A percentile compares a stretch with the other conserved stretches of the same genome.
These are phyloP conservation scores for Apiospora aurea DNA, from an alignment of 2,329 filamentous ascomycete genomes.

Conservation along the genomic window DNA sequence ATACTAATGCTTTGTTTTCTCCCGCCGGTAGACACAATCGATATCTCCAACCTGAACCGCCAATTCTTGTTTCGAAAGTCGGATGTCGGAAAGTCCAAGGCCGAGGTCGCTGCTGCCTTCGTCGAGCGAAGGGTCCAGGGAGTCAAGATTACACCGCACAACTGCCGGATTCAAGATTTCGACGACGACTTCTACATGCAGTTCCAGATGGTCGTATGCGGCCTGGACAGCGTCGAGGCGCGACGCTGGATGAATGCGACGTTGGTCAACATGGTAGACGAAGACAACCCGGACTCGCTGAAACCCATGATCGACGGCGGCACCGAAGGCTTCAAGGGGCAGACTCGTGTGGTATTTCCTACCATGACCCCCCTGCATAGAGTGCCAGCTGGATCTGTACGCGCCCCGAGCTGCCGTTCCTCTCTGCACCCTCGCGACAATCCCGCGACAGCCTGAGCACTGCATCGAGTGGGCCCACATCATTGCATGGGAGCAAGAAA, in stretches of 20 bases:
- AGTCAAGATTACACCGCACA: conserved; percentile 92
- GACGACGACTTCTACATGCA: conserved; percentile 97
- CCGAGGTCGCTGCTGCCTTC: conserved; percentile 89
- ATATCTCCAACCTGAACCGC: conserved; percentile 96
- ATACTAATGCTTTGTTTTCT: conserved; percentile 31
- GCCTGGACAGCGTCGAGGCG: conserved; percentile 95
- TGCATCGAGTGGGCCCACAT: conserved; percentile 99
- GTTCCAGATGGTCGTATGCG: conserved; percentile 92
- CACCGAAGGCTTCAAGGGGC: conserved; percentile 98
- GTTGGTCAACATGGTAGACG: conserved; percentile 87
- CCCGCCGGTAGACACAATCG: conserved; percentile 79
- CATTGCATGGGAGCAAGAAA: conserved; percentile 92
- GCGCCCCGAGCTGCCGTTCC: conserved; percentile 96
- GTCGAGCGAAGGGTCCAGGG: conserved; percentile 89
- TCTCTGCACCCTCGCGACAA: conserved; percentile 93
- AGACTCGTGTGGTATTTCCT: conserved; percentile 89
- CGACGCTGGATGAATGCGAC: conserved; percentile 98
- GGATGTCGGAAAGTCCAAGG: conserved; percentile 94
- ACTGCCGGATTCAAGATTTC: conserved; percentile 95
- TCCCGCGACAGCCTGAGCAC: conserved; percentile 95
- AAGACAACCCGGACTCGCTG: conserved; percentile 80
- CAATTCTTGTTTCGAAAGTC: conserved; percentile 94
- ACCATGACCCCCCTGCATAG: conserved; percentile 96
- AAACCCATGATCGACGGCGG: conserved; percentile 97
- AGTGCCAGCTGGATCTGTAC: conserved; percentile 98